Evolutionary conservation across 352 stramenopile genomes (phyloP).

Genomic region (Pythium monospermum): DNA sequence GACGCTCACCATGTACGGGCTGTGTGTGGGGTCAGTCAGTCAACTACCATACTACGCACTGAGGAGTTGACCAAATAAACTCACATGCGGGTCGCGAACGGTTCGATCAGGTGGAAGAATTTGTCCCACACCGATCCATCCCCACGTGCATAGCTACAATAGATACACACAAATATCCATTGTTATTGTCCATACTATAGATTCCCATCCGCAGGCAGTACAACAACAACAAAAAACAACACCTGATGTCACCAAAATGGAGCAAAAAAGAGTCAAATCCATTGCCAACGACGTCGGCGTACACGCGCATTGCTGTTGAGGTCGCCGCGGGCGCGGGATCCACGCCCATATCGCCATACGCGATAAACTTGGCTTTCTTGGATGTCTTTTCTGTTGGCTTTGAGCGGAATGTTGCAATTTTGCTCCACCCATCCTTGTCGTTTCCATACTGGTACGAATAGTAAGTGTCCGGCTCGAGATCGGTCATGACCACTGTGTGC

Average conservation of each 20-base stretch:
- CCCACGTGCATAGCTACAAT: conserved; percentile 54
- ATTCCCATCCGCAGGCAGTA: neutral
- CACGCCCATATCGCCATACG: conserved; percentile 57
- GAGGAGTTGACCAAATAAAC: conserved; percentile 6
- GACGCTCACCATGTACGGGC: conserved; percentile 75
- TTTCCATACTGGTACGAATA: conserved; percentile 73
- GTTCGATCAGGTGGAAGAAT: conserved; percentile 72
- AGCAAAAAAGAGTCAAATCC: conserved; percentile 70
- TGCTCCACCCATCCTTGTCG: conserved; percentile 41
- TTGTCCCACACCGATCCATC: conserved; percentile 61
- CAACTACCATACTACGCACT: neutral
- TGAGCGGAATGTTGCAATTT: conserved; percentile 34
- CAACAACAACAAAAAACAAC: conserved; percentile 1
- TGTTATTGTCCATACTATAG: no score
- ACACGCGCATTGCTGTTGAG: conserved; percentile 57
- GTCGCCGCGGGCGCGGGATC: conserved; percentile 37
- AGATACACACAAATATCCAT: no score
- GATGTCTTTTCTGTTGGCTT: conserved; percentile 16
- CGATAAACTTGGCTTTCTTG: conserved; percentile 53
- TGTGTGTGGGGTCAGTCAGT: no score
- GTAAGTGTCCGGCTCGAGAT: conserved; percentile 29
- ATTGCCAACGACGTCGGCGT: conserved; percentile 38
- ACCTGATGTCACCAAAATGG: conserved; percentile 78
- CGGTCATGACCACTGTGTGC: conserved; percentile 52
- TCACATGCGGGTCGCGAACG: conserved; percentile 58